Conservation (phyloP, 1,139 yeast genomes). For the Kurtzmaniella quercitrusa region DNA sequence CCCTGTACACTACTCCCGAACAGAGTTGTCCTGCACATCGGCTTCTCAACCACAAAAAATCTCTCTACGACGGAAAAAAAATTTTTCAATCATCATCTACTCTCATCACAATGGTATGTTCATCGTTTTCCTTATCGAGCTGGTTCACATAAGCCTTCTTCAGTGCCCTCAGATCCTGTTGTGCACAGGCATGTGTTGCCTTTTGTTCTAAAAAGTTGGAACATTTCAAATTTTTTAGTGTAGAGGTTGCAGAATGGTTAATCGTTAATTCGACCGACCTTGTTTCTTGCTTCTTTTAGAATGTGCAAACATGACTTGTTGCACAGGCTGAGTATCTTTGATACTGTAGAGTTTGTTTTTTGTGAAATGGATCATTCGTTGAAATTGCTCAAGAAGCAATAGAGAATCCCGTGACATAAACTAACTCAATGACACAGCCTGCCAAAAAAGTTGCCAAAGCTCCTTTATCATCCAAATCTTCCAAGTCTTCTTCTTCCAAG, state of each 20-base stretch:
- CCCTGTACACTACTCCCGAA: too few species aligned
- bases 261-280: too few species aligned
- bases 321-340: slow-evolving; percentile 46
- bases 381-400: slow-evolving; percentile 15
- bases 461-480: slow-evolving; percentile 42
- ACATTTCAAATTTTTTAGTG: slow-evolving; percentile 6
- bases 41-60: neutral
- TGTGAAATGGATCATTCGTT: slow-evolving; percentile 23
- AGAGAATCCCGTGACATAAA: slow-evolving; percentile 22
- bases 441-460: slow-evolving; percentile 53
- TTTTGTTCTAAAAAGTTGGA: slow-evolving; percentile 13
- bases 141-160: slow-evolving; percentile 13
- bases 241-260: neutral
- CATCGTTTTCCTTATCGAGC: slow-evolving; percentile 19
- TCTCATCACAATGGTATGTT: slow-evolving; percentile 26
- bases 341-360: slow-evolving; percentile 40
- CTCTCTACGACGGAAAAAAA: neutral
- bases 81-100: slow-evolving; percentile 1
- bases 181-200: slow-evolving; percentile 34
- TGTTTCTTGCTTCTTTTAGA: slow-evolving; percentile 10
- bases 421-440: slow-evolving; percentile 65
- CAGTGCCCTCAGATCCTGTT: slow-evolving; percentile 18
- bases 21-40: neutral
- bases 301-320: slow-evolving; percentile 36
- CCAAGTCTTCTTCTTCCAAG: slow-evolving; percentile 18